Evolutionary conservation across 1,284 basidiomycete species (phyloP).

Genomic region (Blastosporella zonata): DNA sequence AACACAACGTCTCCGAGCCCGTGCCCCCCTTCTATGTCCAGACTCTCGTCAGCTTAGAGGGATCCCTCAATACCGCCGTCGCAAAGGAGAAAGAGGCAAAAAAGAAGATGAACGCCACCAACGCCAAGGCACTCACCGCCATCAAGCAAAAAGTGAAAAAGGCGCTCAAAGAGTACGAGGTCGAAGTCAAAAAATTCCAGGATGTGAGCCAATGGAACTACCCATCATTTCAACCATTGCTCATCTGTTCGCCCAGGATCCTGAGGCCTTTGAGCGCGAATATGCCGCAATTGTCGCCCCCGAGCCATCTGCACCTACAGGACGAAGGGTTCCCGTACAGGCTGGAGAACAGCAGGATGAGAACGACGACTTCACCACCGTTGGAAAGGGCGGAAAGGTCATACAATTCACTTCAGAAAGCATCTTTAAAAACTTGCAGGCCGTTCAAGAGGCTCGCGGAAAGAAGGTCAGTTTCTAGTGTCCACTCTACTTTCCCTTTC

Average conservation of each 20-base stretch:
- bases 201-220: constrained; percentile 47
- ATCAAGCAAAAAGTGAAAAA: constrained; percentile 99
- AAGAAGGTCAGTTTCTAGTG: constrained; percentile 71
- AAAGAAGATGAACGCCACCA: constrained; percentile 97
- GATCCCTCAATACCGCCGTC: constrained; percentile 70
- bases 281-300: constrained; percentile 55
- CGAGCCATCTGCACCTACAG: constrained; percentile 33
- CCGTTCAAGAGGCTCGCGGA: constrained; percentile 92
- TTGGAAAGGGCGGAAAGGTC: constrained; percentile 87
- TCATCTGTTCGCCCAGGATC: constrained; percentile 56
- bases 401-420: constrained; percentile 85
- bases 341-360: constrained; percentile 43
- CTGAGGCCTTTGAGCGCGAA: constrained; percentile 83
- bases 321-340: constrained; percentile 16
- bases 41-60: constrained; percentile 76
- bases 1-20: constrained; percentile 84
- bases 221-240: not conserved
- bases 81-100: constrained; percentile 87
- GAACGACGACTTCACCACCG: constrained; percentile 84
- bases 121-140: constrained; percentile 91
- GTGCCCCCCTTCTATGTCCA: constrained; percentile 88
- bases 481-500: not conserved
- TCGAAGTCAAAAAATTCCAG: constrained; percentile 77
- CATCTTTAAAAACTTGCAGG: constrained; percentile 91
- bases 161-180: constrained; percentile 86